These are phyloP conservation scores for Eimeria praecox DNA, from an alignment of 169 alveolate genomes.

Conservation along the genomic window DNA sequence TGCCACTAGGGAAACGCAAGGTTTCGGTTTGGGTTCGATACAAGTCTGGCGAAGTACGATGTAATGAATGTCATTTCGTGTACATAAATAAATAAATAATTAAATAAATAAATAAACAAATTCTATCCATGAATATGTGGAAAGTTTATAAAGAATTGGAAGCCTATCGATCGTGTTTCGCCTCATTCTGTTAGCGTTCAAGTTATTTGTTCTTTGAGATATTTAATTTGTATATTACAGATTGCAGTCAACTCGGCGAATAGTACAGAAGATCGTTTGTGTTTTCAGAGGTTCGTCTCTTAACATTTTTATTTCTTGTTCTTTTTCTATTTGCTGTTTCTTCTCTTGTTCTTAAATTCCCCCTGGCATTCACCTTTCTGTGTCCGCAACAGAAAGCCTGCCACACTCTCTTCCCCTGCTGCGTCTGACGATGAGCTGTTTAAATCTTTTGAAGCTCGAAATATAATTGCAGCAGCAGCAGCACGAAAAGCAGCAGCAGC, in stretches of 20 bases:
- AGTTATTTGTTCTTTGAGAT: neutral
- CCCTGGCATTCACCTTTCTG: neutral
- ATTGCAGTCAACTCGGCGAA: neutral
- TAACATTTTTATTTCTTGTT: neutral
- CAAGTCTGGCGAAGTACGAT: neutral
- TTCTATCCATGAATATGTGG: too few relatives aligned
- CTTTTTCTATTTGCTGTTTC: neutral
- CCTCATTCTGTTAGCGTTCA: too few relatives aligned
- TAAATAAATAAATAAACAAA: too few relatives aligned
- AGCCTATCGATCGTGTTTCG: too few relatives aligned
- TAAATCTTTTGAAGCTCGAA: neutral
- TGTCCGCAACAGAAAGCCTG: neutral
- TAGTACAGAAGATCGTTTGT: neutral
- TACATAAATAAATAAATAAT: too few relatives aligned
- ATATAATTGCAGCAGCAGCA: neutral
- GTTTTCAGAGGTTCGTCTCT: neutral
- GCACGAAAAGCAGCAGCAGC: constrained; percentile 2
- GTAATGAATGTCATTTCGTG: too few relatives aligned
- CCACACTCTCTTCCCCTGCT: neutral
- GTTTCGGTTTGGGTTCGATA: neutral
- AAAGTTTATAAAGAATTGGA: too few relatives aligned
- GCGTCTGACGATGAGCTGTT: neutral
- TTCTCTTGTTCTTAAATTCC: neutral
- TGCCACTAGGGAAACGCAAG: neutral
- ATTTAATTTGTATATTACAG: neutral